Base-by-base conservation (phyloP, 2,329 filamentous ascomycete species). In the Paecilomyces formosus region DNA sequence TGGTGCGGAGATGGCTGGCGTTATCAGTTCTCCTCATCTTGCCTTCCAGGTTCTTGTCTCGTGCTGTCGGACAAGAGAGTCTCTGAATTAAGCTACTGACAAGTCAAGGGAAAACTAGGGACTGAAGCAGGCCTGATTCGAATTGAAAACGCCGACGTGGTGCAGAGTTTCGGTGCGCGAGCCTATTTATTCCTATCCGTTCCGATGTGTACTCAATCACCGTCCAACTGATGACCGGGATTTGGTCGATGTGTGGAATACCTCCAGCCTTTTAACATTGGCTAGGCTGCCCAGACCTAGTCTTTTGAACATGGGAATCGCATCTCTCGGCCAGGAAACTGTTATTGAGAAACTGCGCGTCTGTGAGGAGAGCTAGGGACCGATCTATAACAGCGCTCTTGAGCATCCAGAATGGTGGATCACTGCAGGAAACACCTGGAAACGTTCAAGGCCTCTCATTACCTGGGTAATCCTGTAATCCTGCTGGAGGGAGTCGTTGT, bases 1-100 rank as follows among this genome's bases (percentile, higher is more conserved):
- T 59, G 61, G 63, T 65, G 63, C 61, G 63, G 63, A 65, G 63
- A 64, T 61, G 56, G 18, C 13, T 45, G n/a, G 39, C 49, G 22
- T 50, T 49, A 15, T 31, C n/a, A 24, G 24, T 49, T 22, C n/a
- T 45, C 55, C 31, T 31, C 11, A n/a, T 21, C 53, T 24, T 3
- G 28, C 31, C 50, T 18, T 50, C 49, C 49, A 53, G 54, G 15
- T 45, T 18, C 39, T 21, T 45, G 9, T 45, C n/a, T 45, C 39
- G 18, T 45, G 39, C 9, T 45, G n/a, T 39, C 39, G 39, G 39
- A 21, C 39, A 6, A 45, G 9, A 45, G 39, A 45, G 18, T 3
- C 39, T 45, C 39, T 21, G n/a, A 8, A 45, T 18, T 18, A n/a
- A 45, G 39, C n/a, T n/a, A 21, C 18, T 45, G 39, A 18, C 15